Evolutionary conservation across 1,284 basidiomycete species (phyloP).

Genomic region (Butyriboletus appendiculatus): DNA sequence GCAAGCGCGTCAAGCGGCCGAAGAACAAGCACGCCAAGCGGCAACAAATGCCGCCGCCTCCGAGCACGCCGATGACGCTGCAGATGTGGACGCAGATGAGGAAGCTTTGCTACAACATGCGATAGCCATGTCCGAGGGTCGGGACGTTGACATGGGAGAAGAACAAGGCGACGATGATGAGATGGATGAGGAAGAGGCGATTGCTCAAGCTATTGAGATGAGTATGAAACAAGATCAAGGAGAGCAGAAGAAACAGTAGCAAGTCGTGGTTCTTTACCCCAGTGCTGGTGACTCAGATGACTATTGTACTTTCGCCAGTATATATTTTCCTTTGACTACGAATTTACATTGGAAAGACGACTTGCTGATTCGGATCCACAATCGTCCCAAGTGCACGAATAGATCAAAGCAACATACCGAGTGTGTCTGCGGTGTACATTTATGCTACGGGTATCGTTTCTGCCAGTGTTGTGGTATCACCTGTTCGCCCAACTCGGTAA

Average conservation of each 20-base stretch:
- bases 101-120: slow-evolving; percentile 67
- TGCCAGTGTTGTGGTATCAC: background rate
- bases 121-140: slow-evolving; percentile 53
- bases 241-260: slow-evolving; percentile 36
- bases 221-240: slow-evolving; percentile 52
- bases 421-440: background rate
- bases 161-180: slow-evolving; percentile 45
- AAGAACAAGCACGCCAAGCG: slow-evolving; percentile 38
- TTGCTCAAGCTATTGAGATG: slow-evolving; percentile 59
- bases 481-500: background rate
- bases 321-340: slow-evolving; percentile 2
- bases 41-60: slow-evolving; percentile 33
- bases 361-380: background rate
- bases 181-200: slow-evolving; percentile 56
- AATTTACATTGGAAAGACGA: background rate
- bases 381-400: background rate
- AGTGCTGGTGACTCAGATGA: background rate
- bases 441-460: background rate
- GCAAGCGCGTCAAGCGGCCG: slow-evolving; percentile 83
- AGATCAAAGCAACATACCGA: background rate
- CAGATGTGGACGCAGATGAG: slow-evolving; percentile 59
- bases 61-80: slow-evolving; percentile 33
- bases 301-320: background rate
- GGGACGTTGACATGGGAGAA: slow-evolving; percentile 43
- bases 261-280: background rate